Conservation (phyloP, 768 basidiomycete genomes). For the Auriscalpium orientale region DNA sequence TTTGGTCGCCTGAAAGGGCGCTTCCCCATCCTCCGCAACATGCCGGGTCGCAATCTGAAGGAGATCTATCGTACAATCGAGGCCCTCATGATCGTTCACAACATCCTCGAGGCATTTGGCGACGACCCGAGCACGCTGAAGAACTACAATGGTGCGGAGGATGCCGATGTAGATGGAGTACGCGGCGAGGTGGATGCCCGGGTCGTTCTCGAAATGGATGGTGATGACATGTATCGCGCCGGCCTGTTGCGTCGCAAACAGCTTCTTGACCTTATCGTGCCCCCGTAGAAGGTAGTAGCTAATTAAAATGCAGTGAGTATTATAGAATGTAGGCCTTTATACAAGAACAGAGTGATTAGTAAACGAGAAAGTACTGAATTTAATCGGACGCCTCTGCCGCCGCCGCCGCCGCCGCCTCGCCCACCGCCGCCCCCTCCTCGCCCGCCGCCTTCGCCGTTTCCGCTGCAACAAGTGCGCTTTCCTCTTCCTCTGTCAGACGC, state of each 20-base stretch:
- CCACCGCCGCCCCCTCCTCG: no score
- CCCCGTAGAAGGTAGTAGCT: background rate
- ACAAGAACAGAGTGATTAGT: no score
- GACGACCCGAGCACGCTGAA: constrained; percentile 10
- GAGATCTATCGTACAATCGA: constrained; percentile 3
- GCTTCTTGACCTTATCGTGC: constrained; percentile 1
- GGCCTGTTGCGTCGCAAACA: constrained; percentile 12
- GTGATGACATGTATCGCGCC: constrained; percentile 12
- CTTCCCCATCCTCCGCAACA: constrained; percentile 14
- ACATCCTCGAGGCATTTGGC: constrained; percentile 1
- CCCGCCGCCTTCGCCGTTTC: background rate
- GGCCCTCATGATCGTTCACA: constrained; percentile 6
- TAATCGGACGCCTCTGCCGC: no score
- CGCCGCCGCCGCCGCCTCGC: no score
- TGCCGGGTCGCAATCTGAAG: constrained; percentile 7
- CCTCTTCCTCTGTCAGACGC: background rate
- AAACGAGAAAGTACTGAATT: no score
- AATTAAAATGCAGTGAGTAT: no score
- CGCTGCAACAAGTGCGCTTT: background rate
- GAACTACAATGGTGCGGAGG: constrained; percentile 12
- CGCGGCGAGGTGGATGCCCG: background rate
- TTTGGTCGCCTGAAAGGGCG: constrained; percentile 25
- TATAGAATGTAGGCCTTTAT: no score
- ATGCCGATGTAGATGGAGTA: background rate
- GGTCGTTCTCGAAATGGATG: background rate